Percentiles rank a stretch among this genome's conserved stretches.
These are phyloP conservation scores for Cucurbitaria berberidis DNA, from an alignment of 2,329 filamentous ascomycete genomes.

Conservation along the genomic window DNA sequence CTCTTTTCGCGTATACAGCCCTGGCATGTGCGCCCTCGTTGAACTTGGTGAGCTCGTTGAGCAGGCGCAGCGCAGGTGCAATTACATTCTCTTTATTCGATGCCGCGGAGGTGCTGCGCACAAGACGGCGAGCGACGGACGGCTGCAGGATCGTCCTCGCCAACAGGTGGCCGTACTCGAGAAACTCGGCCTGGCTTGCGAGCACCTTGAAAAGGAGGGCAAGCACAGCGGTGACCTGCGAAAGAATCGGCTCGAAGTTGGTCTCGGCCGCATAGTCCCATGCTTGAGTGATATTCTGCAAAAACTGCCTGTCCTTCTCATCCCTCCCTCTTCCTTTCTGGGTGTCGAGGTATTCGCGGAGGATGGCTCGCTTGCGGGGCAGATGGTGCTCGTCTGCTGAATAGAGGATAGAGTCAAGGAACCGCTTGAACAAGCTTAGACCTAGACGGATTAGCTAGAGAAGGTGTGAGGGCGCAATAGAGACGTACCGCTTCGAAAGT, in stretches of 20 bases:
- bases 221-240: slow-evolving; percentile 79
- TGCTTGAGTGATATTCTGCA: slow-evolving; percentile 82
- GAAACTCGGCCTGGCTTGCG: slow-evolving; percentile 74
- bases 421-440: slow-evolving; percentile 71
- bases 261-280: slow-evolving; percentile 84
- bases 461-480: not conserved
- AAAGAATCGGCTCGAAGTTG: slow-evolving; percentile 81
- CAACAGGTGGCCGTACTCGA: slow-evolving; percentile 75
- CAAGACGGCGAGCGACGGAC: slow-evolving; percentile 79
- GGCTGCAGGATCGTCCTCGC: slow-evolving; percentile 83
- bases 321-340: slow-evolving; percentile 58
- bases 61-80: slow-evolving; percentile 82
- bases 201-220: slow-evolving; percentile 81
- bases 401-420: slow-evolving; percentile 70
- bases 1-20: slow-evolving; percentile 76
- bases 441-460: slow-evolving; percentile 51
- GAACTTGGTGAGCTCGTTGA: slow-evolving; percentile 83
- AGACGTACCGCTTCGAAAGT: slow-evolving; percentile 39
- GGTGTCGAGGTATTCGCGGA: slow-evolving; percentile 72
- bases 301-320: slow-evolving; percentile 67
- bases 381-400: slow-evolving; percentile 58
- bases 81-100: slow-evolving; percentile 88
- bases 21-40: slow-evolving; percentile 84
- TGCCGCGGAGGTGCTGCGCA: slow-evolving; percentile 77
- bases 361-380: slow-evolving; percentile 61